Evolutionary conservation across 2,329 filamentous ascomycete genomes (phyloP), one percentile per base, ranked within the genome.

Genomic region (Coniochaeta sp.): DNA sequence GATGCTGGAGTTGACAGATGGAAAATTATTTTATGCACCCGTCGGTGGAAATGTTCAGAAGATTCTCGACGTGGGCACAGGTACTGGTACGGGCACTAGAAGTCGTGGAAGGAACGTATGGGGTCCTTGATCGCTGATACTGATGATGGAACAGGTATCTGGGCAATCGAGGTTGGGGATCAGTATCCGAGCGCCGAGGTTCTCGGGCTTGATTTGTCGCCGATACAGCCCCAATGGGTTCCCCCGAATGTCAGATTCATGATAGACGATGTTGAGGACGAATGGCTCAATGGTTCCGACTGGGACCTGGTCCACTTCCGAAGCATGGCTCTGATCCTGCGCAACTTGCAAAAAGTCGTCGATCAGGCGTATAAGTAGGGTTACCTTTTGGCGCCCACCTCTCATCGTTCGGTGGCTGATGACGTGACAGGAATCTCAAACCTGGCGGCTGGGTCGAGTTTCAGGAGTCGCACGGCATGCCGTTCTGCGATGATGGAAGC

Each of bases 261-360:
- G 56, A 72, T 84, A n/a, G 81, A 83, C 63, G 81, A 84, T 64
- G 73, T 79, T 9, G 77, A 82, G 64, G 74, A 79, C 60, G 71
- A 77, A 11, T 85, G 81, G 81, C 60, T 66, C 3, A 79, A 77
- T 63, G 68, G 73, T 14, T 26, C 43, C 2, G 69, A 79, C 63
- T 83, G 81, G 67, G 79, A 83, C 67, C 76, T 77, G 61, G 76
- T 84, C 58, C 80, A 83, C 65, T 69, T 73, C 36, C 74, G 81
- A 26, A 72, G 78, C 36, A 74, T 83, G 69, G 72, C 72, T 11
- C 76, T 74, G 17, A 74, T 75, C 57, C 76, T 83, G 57, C 67
- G 71, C 12, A 73, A 83, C 64, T 79, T 77, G 74, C 72, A 72
- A 6, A 70, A 67, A 33, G 68, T 82, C 33, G 68, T 80, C 44